phyloP scores from a whole-genome alignment of 1,284 basidiomycete genomes.

The Albatrellus sp. region DNA sequence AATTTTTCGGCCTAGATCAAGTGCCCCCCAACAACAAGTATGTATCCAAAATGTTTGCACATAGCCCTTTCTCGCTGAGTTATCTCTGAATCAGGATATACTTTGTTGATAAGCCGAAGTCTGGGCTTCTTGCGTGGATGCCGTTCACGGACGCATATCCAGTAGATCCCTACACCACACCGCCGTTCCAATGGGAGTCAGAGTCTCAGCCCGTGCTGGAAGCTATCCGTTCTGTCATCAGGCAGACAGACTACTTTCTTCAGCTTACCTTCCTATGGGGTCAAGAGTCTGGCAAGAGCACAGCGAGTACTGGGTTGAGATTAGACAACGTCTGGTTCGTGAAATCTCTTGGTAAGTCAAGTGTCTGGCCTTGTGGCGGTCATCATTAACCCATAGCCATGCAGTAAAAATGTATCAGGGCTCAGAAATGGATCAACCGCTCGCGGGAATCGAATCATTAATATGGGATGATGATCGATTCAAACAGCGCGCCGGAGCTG shows the following conservation, averaged over 20 bases:
- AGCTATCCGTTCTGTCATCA: slow-evolving; percentile 40
- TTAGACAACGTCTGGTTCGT: slow-evolving; percentile 55
- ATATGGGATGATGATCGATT: slow-evolving; percentile 71
- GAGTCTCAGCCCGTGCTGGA: slow-evolving; percentile 48
- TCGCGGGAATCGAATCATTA: slow-evolving; percentile 45
- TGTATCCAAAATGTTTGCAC: slow-evolving; percentile 15
- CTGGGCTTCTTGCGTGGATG: slow-evolving; percentile 84
- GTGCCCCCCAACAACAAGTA: slow-evolving; percentile 25
- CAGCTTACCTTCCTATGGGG: slow-evolving; percentile 51
- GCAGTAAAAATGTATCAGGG: slow-evolving; percentile 59
- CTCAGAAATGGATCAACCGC: slow-evolving; percentile 37
- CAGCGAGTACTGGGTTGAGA: slow-evolving; percentile 41
- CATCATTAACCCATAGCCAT: slow-evolving; percentile 5
- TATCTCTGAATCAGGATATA: slow-evolving; percentile 33
- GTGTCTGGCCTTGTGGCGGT: slow-evolving; percentile 1
- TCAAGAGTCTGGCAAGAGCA: slow-evolving; percentile 55
- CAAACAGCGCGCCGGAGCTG: slow-evolving; percentile 85
- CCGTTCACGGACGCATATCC: slow-evolving; percentile 60
- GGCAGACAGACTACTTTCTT: slow-evolving; percentile 45
- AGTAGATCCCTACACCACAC: slow-evolving; percentile 31
- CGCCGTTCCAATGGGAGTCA: slow-evolving; percentile 53
- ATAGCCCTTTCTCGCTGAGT: neutral
- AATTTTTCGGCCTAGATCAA: slow-evolving; percentile 34
- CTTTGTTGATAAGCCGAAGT: slow-evolving; percentile 56
- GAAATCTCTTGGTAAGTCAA: slow-evolving; percentile 49